Percentiles rank a stretch among this genome's conserved stretches.
These are phyloP conservation scores for Pelargonium myrrhifolium DNA, from an alignment of 441 rosid genomes.

Conservation along the genomic window DNA sequence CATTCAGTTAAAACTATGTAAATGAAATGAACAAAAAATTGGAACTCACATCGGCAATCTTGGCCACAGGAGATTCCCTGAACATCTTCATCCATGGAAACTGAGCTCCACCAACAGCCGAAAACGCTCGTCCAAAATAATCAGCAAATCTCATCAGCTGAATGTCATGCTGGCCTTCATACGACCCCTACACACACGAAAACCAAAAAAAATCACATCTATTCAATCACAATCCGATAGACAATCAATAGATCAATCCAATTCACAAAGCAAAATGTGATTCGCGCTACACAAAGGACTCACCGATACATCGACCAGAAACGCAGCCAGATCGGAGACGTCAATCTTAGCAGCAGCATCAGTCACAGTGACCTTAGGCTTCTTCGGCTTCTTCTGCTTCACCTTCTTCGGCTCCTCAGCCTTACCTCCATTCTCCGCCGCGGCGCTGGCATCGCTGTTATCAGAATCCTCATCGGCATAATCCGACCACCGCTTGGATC, in stretches of 20 bases:
- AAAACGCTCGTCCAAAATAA: conserved; percentile 23
- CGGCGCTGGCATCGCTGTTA: conserved; percentile 19
- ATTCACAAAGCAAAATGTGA: neutral
- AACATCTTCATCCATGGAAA: conserved; percentile 25
- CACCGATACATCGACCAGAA: conserved; percentile 54
- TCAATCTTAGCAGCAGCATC: conserved; percentile 83
- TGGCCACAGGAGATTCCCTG: conserved; percentile 21
- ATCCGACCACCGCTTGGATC: conserved; percentile 32
- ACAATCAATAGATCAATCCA: conserved; percentile 11
- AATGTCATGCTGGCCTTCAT: conserved; percentile 67
- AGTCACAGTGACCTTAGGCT: conserved; percentile 63
- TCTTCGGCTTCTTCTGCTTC: conserved; percentile 76
- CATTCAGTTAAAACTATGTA: neutral
- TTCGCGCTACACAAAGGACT: conserved; percentile 15
- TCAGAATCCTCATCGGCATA: conserved; percentile 43
- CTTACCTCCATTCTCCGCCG: conserved; percentile 31
- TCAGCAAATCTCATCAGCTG: conserved; percentile 47
- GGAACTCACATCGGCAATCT: conserved; percentile 13
- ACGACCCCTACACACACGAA: conserved; percentile 39
- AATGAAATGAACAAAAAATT: neutral
- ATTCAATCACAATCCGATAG: neutral
- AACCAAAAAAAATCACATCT: neutral
- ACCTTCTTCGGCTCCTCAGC: conserved; percentile 35
- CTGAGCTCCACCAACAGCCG: conserved; percentile 20
- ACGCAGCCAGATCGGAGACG: conserved; percentile 50